These are phyloP conservation scores for Blastobotrys attinorum DNA, from an alignment of 805 yeast genomes.

Conservation along the genomic window DNA sequence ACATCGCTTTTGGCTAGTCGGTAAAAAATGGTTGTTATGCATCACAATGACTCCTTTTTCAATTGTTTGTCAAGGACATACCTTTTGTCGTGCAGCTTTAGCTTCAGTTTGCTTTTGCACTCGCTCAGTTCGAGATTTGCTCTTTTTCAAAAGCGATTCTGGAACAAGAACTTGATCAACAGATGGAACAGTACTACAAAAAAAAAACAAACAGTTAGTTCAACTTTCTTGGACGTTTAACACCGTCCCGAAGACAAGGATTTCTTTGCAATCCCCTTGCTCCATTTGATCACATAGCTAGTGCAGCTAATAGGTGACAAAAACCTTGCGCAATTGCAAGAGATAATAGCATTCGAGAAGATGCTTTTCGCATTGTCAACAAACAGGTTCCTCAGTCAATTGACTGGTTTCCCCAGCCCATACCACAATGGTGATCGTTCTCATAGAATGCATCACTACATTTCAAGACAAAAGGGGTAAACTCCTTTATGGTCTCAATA, in stretches of 20 bases:
- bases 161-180: slow-evolving; percentile 32
- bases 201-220: not conserved
- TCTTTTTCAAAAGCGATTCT: slow-evolving; percentile 51
- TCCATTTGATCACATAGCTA: not conserved
- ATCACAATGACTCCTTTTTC: slow-evolving; percentile 26
- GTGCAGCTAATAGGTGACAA: not conserved
- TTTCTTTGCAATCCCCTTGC: not conserved
- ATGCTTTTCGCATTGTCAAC: not conserved
- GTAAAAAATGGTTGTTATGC: slow-evolving; percentile 42
- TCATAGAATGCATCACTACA: not conserved
- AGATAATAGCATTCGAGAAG: slow-evolving; percentile 1
- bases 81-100: slow-evolving; percentile 7
- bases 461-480: slow-evolving; percentile 1
- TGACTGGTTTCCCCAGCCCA: too few relatives aligned
- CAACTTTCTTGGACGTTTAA: not conserved
- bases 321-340: not conserved
- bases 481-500: slow-evolving; percentile 3
- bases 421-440: slow-evolving; percentile 1
- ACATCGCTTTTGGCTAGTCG: slow-evolving; percentile 63
- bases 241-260: not conserved
- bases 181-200: slow-evolving; percentile 43
- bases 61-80: not conserved
- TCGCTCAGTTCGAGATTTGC: slow-evolving; percentile 43
- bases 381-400: too few relatives aligned
- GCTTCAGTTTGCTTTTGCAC: slow-evolving; percentile 33